These are phyloP conservation scores for Lantana camara DNA, from an alignment of 257 asterid genomes.

Conservation along the genomic window DNA sequence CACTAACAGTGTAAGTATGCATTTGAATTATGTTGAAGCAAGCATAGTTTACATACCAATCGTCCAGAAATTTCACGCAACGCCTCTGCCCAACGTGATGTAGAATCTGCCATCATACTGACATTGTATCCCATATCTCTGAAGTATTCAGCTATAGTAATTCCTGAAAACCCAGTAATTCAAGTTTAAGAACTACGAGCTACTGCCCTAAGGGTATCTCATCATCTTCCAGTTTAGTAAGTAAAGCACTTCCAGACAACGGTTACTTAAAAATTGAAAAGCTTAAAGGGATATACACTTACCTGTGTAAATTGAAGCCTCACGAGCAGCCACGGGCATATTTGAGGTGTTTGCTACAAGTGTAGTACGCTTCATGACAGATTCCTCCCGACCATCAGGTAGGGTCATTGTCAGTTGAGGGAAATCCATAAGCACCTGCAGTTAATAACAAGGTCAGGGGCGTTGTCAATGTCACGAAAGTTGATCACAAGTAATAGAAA, in stretches of 20 bases:
- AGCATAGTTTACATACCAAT: slow-evolving; percentile 58
- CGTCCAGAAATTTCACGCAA: slow-evolving; percentile 99
- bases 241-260: slow-evolving; percentile 4
- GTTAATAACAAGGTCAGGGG: slow-evolving; percentile 29
- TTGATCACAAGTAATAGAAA: slow-evolving; percentile 29
- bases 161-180: slow-evolving; percentile 66
- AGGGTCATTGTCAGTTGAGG: slow-evolving; percentile 99
- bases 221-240: not conserved
- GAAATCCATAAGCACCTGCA: slow-evolving; percentile 99
- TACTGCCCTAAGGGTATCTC: not conserved
- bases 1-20: slow-evolving; percentile 13
- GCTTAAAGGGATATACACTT: slow-evolving; percentile 17
- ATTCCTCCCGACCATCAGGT: slow-evolving; percentile 99
- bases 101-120: slow-evolving; percentile 99
- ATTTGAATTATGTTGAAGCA: slow-evolving; percentile 22
- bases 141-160: slow-evolving; percentile 95
- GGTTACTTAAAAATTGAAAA: slow-evolving; percentile 6
- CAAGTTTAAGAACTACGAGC: slow-evolving; percentile 19
- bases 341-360: slow-evolving; percentile 99
- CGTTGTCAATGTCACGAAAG: slow-evolving; percentile 9
- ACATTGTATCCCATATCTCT: slow-evolving; percentile 99
- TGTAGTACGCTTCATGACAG: slow-evolving; percentile 99
- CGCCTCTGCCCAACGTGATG: slow-evolving; percentile 99
- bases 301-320: slow-evolving; percentile 99
- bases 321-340: slow-evolving; percentile 99